phyloP scores from a whole-genome alignment of 768 basidiomycete species.

The Coprinellus aureogranulatus region DNA sequence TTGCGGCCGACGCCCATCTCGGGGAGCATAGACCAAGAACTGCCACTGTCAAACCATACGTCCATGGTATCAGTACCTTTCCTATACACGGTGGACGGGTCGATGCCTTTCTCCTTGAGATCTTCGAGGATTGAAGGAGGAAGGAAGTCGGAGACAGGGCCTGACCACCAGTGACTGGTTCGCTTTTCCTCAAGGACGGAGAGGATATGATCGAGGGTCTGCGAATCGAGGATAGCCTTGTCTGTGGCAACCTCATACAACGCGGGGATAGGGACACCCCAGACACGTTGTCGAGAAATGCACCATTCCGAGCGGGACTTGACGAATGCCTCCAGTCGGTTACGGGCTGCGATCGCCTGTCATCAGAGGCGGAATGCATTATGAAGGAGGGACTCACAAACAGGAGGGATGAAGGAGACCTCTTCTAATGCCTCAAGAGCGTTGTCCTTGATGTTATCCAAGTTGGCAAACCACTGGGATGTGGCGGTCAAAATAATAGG shows the following conservation, averaged over 20 bases:
- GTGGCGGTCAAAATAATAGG: constrained; percentile 95
- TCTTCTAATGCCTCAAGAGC: constrained; percentile 67
- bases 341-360: no score
- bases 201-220: constrained; percentile 74
- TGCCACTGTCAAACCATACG: constrained; percentile 98
- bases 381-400: constrained; percentile 54
- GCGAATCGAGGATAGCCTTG: constrained; percentile 59
- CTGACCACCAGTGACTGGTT: constrained; percentile 89
- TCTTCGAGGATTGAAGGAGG: constrained; percentile 53
- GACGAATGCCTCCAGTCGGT: constrained; percentile 83
- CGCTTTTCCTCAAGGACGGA: constrained; percentile 70
- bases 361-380: no score
- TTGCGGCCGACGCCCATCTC: constrained; percentile 35
- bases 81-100: constrained; percentile 48
- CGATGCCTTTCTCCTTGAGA: constrained; percentile 24
- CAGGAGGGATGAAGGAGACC: constrained; percentile 73
- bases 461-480: constrained; percentile 96
- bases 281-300: constrained; percentile 94
- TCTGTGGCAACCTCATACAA: constrained; percentile 66
- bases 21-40: constrained; percentile 82
- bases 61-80: constrained; percentile 97
- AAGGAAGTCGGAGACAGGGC: constrained; percentile 79
- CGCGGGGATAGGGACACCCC: constrained; percentile 96
- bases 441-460: constrained; percentile 76
- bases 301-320: constrained; percentile 95